A percentile compares a stretch with the other conserved stretches of the same genome.
Conservation (phyloP, 306 rosid species). For the Lathyrus oleraceus region DNA sequence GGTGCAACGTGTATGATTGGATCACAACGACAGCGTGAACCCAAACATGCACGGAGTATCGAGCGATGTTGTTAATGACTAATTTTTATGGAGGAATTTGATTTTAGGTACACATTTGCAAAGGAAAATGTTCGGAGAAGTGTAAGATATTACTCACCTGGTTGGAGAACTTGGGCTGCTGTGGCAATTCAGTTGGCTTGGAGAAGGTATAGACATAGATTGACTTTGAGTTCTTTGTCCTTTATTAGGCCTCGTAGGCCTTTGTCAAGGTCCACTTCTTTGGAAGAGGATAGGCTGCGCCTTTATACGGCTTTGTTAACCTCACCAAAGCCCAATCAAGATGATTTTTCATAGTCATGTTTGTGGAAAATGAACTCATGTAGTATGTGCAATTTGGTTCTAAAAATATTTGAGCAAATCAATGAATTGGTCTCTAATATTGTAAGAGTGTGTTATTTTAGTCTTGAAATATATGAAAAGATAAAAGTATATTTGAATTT, state of each 20-base stretch:
- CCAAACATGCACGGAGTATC: no score
- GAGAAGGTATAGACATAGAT: conserved; percentile 72
- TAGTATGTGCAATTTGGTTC: background rate
- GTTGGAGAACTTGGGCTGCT: conserved; percentile 97
- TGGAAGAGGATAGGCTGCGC: conserved; percentile 85
- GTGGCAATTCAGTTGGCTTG: conserved; percentile 94
- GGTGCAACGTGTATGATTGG: no score
- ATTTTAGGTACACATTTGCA: conserved; percentile 86
- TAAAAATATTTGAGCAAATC: background rate
- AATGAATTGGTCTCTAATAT: background rate
- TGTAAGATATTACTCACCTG: conserved; percentile 89
- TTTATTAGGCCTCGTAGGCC: conserved; percentile 88
- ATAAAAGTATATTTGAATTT: no score
- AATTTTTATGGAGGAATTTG: background rate
- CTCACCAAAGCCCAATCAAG: conserved; percentile 89
- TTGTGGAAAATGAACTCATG: background rate
- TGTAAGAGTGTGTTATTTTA: background rate
- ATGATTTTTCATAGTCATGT: conserved; percentile 43
- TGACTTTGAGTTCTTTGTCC: conserved; percentile 69
- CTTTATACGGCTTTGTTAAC: conserved; percentile 84
- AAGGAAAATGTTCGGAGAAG: conserved; percentile 89
- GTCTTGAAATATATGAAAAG: background rate
- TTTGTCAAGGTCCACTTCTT: conserved; percentile 65
- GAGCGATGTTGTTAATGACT: no score
- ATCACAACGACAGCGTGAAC: no score